A percentile compares a stretch with the other conserved stretches of the same genome.
Evolutionary conservation across 352 stramenopile species (phyloP).

Genomic region (Phytopythium oedochilum): DNA sequence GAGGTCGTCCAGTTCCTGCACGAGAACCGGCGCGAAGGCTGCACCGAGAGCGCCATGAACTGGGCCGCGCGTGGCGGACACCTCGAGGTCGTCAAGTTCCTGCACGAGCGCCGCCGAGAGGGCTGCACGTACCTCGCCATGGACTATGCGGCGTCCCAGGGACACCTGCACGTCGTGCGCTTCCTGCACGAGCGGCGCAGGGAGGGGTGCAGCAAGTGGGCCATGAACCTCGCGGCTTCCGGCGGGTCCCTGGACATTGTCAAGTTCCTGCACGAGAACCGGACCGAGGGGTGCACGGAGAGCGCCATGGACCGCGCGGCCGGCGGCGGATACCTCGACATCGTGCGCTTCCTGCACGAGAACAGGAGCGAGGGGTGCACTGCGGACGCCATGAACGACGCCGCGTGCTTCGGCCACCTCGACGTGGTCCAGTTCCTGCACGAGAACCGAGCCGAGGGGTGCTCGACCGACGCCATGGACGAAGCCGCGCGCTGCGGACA

Average conservation of each 20-base stretch:
- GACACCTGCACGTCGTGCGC: constrained; percentile 11
- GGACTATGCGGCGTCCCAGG: constrained; percentile 14
- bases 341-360: constrained; percentile 13
- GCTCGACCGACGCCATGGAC: constrained; percentile 10
- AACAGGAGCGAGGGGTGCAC: constrained; percentile 11
- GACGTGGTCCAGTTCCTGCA: constrained; percentile 10
- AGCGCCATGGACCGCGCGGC: constrained; percentile 12
- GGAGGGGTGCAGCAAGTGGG: constrained; percentile 12
- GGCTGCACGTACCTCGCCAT: constrained; percentile 15
- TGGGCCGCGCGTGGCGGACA: constrained; percentile 12
- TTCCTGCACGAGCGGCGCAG: constrained; percentile 9
- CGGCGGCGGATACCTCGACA: constrained; percentile 4
- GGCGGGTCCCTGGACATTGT: constrained; percentile 10
- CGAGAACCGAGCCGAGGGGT: constrained; percentile 6
- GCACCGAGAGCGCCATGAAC: constrained; percentile 12
- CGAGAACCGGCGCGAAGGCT: constrained; percentile 7
- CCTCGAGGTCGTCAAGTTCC: constrained; percentile 11
- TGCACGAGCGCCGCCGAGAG: constrained; percentile 8
- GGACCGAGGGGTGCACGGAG: constrained; percentile 10
- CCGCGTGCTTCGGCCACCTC: constrained; percentile 10
- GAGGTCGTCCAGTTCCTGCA: constrained; percentile 11
- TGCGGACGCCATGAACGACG: constrained; percentile 8
- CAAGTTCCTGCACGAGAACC: constrained; percentile 12
- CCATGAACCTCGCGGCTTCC: constrained; percentile 15
- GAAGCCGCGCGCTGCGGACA: constrained; percentile 7